These are phyloP conservation scores for Scopulariopsis brevicaulis DNA, from an alignment of 2,329 filamentous ascomycete genomes.

Conservation along the genomic window DNA sequence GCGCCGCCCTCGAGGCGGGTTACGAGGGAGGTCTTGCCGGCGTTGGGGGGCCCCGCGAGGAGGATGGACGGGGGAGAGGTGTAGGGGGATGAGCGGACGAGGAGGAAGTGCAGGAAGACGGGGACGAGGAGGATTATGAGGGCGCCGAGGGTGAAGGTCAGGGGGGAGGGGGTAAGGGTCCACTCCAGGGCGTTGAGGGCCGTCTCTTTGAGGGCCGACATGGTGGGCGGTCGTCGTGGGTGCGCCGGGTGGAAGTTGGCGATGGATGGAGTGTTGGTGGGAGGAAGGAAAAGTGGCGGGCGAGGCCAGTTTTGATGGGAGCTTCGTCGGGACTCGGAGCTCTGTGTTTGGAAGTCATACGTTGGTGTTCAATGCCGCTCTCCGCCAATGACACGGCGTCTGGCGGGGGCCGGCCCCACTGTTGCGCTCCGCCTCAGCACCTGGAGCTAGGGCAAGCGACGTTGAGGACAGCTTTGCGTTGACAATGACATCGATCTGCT, in stretches of 20 bases:
- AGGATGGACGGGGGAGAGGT: slow-evolving; percentile 65
- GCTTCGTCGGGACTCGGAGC: slow-evolving; percentile 1
- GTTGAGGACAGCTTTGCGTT: too few species aligned
- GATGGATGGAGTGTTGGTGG: background rate
- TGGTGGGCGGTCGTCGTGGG: slow-evolving; percentile 1
- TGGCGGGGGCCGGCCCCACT: background rate
- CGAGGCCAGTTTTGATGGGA: background rate
- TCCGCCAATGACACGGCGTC: background rate
- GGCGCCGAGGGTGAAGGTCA: slow-evolving; percentile 56
- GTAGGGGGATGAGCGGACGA: slow-evolving; percentile 57
- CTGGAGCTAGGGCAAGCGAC: too few species aligned
- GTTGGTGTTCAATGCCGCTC: background rate
- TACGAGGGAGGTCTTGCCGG: slow-evolving; percentile 82
- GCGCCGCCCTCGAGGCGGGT: slow-evolving; percentile 51
- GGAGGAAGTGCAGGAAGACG: slow-evolving; percentile 62
- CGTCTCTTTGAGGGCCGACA: slow-evolving; percentile 21
- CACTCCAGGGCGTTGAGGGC: slow-evolving; percentile 33
- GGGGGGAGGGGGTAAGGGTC: slow-evolving; percentile 46
- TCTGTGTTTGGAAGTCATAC: background rate
- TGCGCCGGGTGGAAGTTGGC: background rate
- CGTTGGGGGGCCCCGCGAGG: slow-evolving; percentile 67
- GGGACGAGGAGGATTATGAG: slow-evolving; percentile 64
- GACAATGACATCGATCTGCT: too few species aligned
- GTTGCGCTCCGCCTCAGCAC: too few species aligned
- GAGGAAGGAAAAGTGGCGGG: background rate